phyloP scores from a whole-genome alignment of 176 grass and related monocot genomes.

The Triticum dicoccoides region DNA sequence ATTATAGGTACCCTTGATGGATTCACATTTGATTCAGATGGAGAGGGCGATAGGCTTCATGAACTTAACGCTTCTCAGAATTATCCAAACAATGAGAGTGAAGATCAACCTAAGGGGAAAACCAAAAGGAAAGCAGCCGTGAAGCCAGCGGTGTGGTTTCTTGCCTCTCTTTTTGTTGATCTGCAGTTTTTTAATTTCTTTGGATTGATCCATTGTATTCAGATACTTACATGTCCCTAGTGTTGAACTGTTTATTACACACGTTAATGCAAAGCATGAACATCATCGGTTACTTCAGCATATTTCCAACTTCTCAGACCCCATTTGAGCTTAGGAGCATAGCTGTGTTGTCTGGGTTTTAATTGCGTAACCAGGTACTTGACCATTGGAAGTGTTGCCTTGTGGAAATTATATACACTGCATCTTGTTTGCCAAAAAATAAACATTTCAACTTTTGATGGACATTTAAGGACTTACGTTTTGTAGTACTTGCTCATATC shows the following conservation, averaged over 20 bases:
- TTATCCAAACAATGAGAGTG: conserved; percentile 72
- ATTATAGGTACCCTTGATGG: conserved; percentile 78
- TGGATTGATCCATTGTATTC: background rate
- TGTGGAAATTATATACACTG: background rate
- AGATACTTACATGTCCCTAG: background rate
- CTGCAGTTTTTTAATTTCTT: background rate
- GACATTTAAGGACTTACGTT: background rate
- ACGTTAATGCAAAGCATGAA: conserved; percentile 4
- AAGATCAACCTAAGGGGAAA: conserved; percentile 54
- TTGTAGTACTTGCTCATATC: background rate
- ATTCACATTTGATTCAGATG: conserved; percentile 93
- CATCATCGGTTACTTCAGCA: background rate
- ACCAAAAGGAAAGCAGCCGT: conserved; percentile 64
- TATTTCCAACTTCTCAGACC: background rate
- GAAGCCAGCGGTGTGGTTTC: conserved; percentile 40
- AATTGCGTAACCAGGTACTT: background rate
- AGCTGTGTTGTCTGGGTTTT: background rate
- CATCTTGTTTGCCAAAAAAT: background rate
- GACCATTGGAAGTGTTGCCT: background rate
- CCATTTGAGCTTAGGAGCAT: background rate
- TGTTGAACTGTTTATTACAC: background rate
- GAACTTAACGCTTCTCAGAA: conserved; percentile 49
- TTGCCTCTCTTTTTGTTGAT: background rate
- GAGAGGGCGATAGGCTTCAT: conserved; percentile 56
- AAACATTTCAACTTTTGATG: background rate